These are phyloP conservation scores for Diaporthe australafricana DNA, from an alignment of 2,329 filamentous ascomycete genomes.

Conservation along the genomic window DNA sequence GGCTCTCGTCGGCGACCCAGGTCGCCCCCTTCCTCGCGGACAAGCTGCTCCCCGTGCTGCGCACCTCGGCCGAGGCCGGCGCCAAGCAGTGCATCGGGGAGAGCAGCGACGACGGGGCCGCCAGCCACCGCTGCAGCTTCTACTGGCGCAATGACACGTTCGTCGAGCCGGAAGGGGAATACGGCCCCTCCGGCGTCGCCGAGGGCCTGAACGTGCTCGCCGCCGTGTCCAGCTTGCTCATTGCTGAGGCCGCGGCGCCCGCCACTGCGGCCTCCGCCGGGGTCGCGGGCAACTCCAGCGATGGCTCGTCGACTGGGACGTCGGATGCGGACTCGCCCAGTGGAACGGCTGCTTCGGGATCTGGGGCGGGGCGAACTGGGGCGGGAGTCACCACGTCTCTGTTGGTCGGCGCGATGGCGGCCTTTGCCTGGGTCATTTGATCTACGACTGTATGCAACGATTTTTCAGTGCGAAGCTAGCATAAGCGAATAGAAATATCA, in stretches of 20 bases:
- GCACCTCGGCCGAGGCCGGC: conserved; percentile 60
- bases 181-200: conserved; percentile 58
- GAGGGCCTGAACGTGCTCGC: conserved; percentile 59
- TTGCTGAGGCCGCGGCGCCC: conserved; percentile 37
- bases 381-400: conserved; percentile 58
- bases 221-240: conserved; percentile 53
- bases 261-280: not conserved
- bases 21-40: conserved; percentile 61
- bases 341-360: conserved; percentile 49
- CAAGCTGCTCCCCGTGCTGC: conserved; percentile 57
- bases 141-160: conserved; percentile 53
- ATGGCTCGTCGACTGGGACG: conserved; percentile 61
- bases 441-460: too few species aligned
- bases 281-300: not conserved
- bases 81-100: conserved; percentile 61
- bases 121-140: conserved; percentile 60
- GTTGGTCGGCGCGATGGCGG: conserved; percentile 8
- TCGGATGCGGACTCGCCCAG: conserved; percentile 55
- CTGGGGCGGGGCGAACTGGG: conserved; percentile 56
- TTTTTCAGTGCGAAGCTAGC: too few species aligned
- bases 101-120: conserved; percentile 45
- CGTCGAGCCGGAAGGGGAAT: conserved; percentile 38
- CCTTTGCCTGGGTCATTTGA: conserved; percentile 7
- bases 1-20: conserved; percentile 61
- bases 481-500: too few species aligned